These are phyloP conservation scores for Nigrospora osmanthi DNA, from an alignment of 2,329 filamentous ascomycete species.

Conservation along the genomic window DNA sequence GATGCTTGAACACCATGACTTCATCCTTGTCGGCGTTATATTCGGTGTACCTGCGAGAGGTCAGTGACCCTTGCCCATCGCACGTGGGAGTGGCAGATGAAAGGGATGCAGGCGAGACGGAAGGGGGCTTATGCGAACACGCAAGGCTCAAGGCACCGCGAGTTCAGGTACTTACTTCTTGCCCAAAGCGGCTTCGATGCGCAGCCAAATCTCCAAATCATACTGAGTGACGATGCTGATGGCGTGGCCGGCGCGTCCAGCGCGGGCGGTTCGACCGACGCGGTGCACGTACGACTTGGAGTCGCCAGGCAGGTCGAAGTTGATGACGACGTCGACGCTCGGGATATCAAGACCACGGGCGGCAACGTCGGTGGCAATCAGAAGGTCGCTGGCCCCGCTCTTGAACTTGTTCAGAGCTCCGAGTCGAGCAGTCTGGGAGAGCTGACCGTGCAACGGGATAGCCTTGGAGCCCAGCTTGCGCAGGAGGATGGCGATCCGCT, in stretches of 20 bases:
- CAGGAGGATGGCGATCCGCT: constrained; percentile 75
- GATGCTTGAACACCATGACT: constrained; percentile 70
- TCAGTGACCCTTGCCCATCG: not conserved
- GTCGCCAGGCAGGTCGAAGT: constrained; percentile 77
- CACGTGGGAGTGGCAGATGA: not conserved
- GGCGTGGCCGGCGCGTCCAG: constrained; percentile 76
- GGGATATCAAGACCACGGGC: constrained; percentile 89
- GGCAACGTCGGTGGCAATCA: constrained; percentile 91
- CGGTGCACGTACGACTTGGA: constrained; percentile 88
- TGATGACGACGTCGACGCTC: constrained; percentile 80
- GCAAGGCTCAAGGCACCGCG: no score
- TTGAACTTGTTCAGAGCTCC: constrained; percentile 89
- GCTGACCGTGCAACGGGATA: constrained; percentile 86
- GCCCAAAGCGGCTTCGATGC: constrained; percentile 77
- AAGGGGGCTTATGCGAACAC: not conserved
- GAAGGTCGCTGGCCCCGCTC: constrained; percentile 68
- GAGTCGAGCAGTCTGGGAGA: constrained; percentile 79
- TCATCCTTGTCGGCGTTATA: constrained; percentile 70
- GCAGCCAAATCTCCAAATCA: constrained; percentile 59
- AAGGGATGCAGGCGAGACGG: not conserved
- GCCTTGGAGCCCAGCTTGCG: constrained; percentile 81
- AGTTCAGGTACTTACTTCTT: constrained; percentile 50
- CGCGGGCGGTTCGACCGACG: constrained; percentile 80
- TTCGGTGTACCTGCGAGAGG: constrained; percentile 26
- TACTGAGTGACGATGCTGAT: constrained; percentile 82